Base-by-base conservation (phyloP, 1,139 yeast species). In the Zygosaccharomyces pseudobailii region DNA sequence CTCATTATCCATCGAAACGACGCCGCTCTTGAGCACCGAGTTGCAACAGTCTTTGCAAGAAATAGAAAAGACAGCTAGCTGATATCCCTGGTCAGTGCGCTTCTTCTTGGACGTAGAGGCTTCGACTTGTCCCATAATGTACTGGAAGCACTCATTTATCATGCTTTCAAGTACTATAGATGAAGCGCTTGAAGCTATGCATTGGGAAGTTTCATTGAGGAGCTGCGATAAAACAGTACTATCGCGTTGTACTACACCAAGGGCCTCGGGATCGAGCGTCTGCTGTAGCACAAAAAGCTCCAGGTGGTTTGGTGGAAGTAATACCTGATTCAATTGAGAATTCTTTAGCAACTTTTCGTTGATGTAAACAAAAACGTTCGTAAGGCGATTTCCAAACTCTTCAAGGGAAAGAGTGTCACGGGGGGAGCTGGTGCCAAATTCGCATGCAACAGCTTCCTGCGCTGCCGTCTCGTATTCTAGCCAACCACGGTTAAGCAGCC, bases 401-500 rank as follows among this genome's bases (percentile, higher is more conserved):
- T 74, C 78, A 22, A 83, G 67, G 1, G 84, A 68, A 45, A 89
- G 67, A 56, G 84, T 90, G 22, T 85, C 78, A 55, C 89, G 78
- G 31, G 96, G 95, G 56, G 80, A 82, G 34, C 87, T 71, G 20
- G 71, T 71, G 23, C 74, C 78, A 64, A 89, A 88, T 36, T 81
- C 82, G 31, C 72, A 72, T 33, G 71, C 71, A 3, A 90, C 94
- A 4, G 79, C 72, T 1, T 67, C 65, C 59, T 80, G 80, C 30
- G 88, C 78, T 32, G 75, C 67, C 41, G 74, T 71, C 42, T 79
- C 75, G 44, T 85, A 69, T 42, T 73, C 72, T 33, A 72, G 63
- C 92, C 94, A 88, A 1, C 97, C 97, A 55, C 82, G 79, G 66
- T 92, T 89, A 49, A 92, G 73, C 43, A 92, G 69, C 96, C 97